Evolutionary conservation across 306 rosid species (phyloP), one percentile per base, ranked within the genome.

Genomic region (Trifolium repens): DNA sequence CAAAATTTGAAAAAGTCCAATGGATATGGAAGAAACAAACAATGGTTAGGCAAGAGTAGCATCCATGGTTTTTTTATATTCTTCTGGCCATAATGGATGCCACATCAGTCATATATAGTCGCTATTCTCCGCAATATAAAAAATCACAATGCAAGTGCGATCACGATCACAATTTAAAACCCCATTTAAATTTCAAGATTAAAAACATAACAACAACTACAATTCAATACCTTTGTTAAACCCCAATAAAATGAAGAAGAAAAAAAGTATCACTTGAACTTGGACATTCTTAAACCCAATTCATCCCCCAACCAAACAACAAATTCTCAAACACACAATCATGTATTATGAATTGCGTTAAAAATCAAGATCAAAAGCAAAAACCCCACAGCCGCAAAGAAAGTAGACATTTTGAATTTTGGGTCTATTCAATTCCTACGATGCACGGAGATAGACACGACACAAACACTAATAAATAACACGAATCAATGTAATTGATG

Each of bases 361-460:
- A 60, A 75, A 59, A 78, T 53, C 37, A 75, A 72, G 66, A 84
- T 72, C 77, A 46, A 59, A 79, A 60, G 15, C 43, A 35, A 64
- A 4, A 69, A 43, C 3, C 37, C 11, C 35, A 58, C 40, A 40
- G 6, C 39, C 53, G 14, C 30, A 53, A 17, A 13, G 53, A 43
- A 27, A 19, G 12, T 39, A 71, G 4, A 16, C 53, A 2, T 3
- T 46, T 11, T 4, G 50, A 59, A 49, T 46, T 30, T 44, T 59
- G 4, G 0, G 46, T 16, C 39, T 9, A 22, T 5, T 5, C 47
- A 59, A 68, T 30, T 30, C 34, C 34, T 30, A 30, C 5, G 30
- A 27, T 27, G 30, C 30, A 27, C 30, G 30, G 30, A 27, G 30
- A 27, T 27, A 27, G 30, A 27, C 30, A 27, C 30, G 30, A 27